Evolutionary conservation across 2,329 filamentous ascomycete species (phyloP).

Genomic region (Ophiocordyceps camponoti-rufipedis): DNA sequence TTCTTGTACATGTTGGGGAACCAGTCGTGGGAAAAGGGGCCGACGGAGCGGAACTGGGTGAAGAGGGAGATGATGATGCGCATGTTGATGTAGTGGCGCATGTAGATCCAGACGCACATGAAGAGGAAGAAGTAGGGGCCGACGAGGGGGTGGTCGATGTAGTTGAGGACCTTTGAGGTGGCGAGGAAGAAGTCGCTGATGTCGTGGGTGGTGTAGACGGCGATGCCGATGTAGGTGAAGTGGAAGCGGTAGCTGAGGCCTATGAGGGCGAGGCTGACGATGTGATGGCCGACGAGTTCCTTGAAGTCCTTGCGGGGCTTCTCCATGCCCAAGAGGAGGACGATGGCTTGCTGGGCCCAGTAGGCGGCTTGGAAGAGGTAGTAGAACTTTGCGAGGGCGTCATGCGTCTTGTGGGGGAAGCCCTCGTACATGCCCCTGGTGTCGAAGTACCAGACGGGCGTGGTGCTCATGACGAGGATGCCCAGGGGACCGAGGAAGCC

Average conservation of each 20-base stretch:
- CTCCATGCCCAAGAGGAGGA: constrained; percentile 71
- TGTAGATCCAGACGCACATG: constrained; percentile 71
- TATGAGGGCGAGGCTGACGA: constrained; percentile 74
- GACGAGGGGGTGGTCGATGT: constrained; percentile 64
- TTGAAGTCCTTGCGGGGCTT: constrained; percentile 91
- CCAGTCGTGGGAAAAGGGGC: constrained; percentile 63
- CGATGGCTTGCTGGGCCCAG: constrained; percentile 89
- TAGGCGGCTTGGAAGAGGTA: constrained; percentile 89
- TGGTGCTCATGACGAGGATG: constrained; percentile 76
- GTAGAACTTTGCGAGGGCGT: constrained; percentile 78
- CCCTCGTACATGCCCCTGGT: constrained; percentile 75
- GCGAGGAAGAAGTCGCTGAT: constrained; percentile 92
- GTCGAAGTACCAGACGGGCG: constrained; percentile 95
- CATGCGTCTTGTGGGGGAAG: constrained; percentile 71
- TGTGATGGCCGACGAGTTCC: constrained; percentile 80
- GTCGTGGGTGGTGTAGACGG: constrained; percentile 88
- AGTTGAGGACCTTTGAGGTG: constrained; percentile 82
- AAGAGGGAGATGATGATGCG: constrained; percentile 59
- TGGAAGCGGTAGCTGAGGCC: constrained; percentile 84
- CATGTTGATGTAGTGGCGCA: constrained; percentile 73
- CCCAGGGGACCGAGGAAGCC: constrained; percentile 64
- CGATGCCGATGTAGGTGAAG: constrained; percentile 86
- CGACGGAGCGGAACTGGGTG: constrained; percentile 56
- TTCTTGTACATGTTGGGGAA: constrained; percentile 62
- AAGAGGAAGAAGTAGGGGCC: constrained; percentile 72